Conservation (phyloP, 2,329 filamentous ascomycete genomes). For the Ilyonectria sp. region DNA sequence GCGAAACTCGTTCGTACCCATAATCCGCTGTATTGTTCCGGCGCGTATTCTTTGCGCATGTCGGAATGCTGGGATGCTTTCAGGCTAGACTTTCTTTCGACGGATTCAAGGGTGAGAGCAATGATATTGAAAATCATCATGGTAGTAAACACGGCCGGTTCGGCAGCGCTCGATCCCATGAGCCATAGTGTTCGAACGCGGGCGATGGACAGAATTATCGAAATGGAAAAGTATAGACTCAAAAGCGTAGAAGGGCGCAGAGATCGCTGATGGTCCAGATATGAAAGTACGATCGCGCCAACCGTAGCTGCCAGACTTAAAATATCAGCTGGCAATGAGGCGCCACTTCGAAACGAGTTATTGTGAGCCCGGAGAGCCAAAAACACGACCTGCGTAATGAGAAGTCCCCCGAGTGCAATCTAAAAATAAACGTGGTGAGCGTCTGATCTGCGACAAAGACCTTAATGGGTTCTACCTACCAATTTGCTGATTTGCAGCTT, state of each 20-base stretch:
- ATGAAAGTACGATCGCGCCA: conserved; percentile 34
- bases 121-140: background rate
- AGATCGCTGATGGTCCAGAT: conserved; percentile 40
- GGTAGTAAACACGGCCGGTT: background rate
- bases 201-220: conserved; percentile 36
- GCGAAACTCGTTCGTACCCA: conserved; percentile 42
- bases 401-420: background rate
- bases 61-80: background rate
- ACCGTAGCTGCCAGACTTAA: conserved; percentile 33
- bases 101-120: background rate
- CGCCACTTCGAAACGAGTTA: conserved; percentile 15
- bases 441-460: background rate
- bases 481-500: conserved; percentile 29
- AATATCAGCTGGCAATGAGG: conserved; percentile 42
- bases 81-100: background rate
- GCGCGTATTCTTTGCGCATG: conserved; percentile 25
- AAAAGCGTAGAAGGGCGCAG: conserved; percentile 45
- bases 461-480: conserved; percentile 26
- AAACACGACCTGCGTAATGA: background rate
- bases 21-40: conserved; percentile 33
- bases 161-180: background rate
- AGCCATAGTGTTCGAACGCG: conserved; percentile 25
- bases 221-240: conserved; percentile 40
- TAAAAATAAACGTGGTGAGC: background rate
- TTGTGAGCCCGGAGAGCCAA: background rate